Base-by-base conservation (phyloP, 2,329 filamentous ascomycete species). In the Xylariaceae sp. region DNA sequence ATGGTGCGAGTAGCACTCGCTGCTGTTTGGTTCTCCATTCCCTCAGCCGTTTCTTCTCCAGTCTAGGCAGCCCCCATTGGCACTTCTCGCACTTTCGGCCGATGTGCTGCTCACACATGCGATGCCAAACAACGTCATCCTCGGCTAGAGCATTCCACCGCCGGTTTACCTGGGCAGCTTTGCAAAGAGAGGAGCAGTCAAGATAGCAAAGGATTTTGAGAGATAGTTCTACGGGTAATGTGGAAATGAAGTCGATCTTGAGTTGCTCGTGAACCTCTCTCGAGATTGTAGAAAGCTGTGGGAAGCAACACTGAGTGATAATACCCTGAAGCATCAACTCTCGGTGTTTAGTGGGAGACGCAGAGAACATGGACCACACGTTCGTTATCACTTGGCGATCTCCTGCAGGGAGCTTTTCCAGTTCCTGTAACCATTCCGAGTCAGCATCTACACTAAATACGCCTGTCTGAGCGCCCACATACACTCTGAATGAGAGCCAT, bases 311-410 rank as follows among this genome's bases (percentile, higher is more conserved):
- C 62, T 97, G 89, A 0, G 90, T 85, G 45, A 98, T 81, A 54
- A 98, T 90, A 50, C 92, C 92, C 61, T 95, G 88, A 6, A 98
- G 75, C 86, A 98, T 97, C 43, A 98, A 74, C 48, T 94, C 90
- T 52, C 92, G 83, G 57, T 97, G 90, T 60, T 94, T 95, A 8
- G 88, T 77, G 0, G 92, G 92, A 1, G 92, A 89, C 27, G 92
- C 92, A 1, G 90, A 97, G 69, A 98, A 98, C 33, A 97, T 73
- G 0, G 90, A 94, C 92, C 92, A 98, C 40, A 97, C 89, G 56
- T 96, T 90, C 23, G 89, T 88, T 55, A 98, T 96, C 57, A 86
- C 89, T 65, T 96, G 88, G 64, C 95, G 88, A 60, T 98, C 92
- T 49, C 78, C 81, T 46, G 84, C 77, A 4, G 88, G 83, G 23